phyloP scores from a whole-genome alignment of 2,329 filamentous ascomycete genomes.

The Trematosphaeria pertusa region DNA sequence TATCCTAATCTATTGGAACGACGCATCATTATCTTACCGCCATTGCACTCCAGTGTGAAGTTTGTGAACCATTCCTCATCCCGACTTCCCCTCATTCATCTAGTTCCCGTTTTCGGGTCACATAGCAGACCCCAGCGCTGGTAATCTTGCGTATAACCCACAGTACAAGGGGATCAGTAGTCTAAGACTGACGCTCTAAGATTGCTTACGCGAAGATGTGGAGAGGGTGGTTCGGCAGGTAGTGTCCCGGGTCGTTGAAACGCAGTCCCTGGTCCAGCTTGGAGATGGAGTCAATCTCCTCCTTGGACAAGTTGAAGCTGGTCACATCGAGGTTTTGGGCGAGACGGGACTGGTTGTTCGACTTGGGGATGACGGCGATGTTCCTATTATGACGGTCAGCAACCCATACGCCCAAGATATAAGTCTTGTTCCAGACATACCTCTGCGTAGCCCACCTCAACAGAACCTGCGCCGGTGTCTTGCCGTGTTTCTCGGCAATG shows the following conservation, averaged over 20 bases:
- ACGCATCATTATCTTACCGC: too few relatives aligned
- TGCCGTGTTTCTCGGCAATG: constrained; percentile 73
- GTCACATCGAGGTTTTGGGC: constrained; percentile 41
- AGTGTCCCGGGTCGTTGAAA: constrained; percentile 42
- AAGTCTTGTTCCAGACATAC: too few relatives aligned
- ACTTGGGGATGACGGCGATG: constrained; percentile 31
- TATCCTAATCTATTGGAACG: too few relatives aligned
- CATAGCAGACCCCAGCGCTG: too few relatives aligned
- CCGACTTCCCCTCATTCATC: too few relatives aligned
- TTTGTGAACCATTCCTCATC: too few relatives aligned
- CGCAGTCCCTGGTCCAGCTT: constrained; percentile 44
- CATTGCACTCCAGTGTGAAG: too few relatives aligned
- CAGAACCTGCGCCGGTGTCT: constrained; percentile 79
- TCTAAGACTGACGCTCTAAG: too few relatives aligned
- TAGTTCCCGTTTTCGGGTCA: too few relatives aligned
- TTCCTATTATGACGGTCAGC: constrained; percentile 55
- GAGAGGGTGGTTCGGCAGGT: constrained; percentile 31
- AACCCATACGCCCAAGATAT: too few relatives aligned
- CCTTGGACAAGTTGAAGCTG: constrained; percentile 28
- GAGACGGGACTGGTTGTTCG: constrained; percentile 28
- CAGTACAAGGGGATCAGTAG: too few relatives aligned
- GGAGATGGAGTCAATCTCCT: constrained; percentile 31
- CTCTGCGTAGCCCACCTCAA: constrained; percentile 85
- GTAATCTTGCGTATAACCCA: too few relatives aligned
- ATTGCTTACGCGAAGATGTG: constrained; percentile 37